Evolutionary conservation across 352 stramenopile genomes (phyloP), one percentile per base, ranked within the genome.

Genomic region (Pseudoperonospora humuli): DNA sequence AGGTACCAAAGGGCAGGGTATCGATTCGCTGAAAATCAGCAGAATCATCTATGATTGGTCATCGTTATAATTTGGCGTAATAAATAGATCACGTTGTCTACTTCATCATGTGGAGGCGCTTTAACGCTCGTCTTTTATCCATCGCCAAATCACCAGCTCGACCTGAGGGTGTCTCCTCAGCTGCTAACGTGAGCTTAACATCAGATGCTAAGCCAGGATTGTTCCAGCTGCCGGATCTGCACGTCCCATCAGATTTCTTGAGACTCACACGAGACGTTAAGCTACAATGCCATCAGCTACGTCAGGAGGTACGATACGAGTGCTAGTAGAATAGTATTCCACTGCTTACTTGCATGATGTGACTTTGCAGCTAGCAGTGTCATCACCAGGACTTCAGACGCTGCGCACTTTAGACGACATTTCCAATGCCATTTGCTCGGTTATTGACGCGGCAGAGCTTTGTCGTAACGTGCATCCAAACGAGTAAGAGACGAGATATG

Each of bases 391-490:
- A 25, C 52, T 93, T 0, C 53, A 61, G 48, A 93, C 80, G 27
- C 59, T 93, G 20, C 74, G 64, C 56, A 75, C 61, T 28, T 67
- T 98, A 39, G 95, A 98, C 60, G 72, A 95, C 42, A 96, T 98
- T 27, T 97, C 84, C 31, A 97, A 97, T 52, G 67, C 68, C 24
- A 90, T 98, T 49, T 98, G 95, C 67, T 94, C 81, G 19, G 90
- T 98, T 31, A 97, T 98, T 50, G 95, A 98, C 62, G 85, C 91
- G 2, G 90, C 92, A 4, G 95, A 98, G 61, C 58, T 98, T 6
- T 97, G 89, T 54, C 87, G 95, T 25, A 96, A 91, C 24, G 87
- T 96, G 7, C 93, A 98, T 38, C 80, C 81, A 0, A 65, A 86
- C 18, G 81, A 84, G 77, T 90, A 78, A 11, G 62, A 39, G 9